Evolutionary conservation across 1,139 yeast genomes (phyloP).

Genomic region (Candida glucosophila): DNA sequence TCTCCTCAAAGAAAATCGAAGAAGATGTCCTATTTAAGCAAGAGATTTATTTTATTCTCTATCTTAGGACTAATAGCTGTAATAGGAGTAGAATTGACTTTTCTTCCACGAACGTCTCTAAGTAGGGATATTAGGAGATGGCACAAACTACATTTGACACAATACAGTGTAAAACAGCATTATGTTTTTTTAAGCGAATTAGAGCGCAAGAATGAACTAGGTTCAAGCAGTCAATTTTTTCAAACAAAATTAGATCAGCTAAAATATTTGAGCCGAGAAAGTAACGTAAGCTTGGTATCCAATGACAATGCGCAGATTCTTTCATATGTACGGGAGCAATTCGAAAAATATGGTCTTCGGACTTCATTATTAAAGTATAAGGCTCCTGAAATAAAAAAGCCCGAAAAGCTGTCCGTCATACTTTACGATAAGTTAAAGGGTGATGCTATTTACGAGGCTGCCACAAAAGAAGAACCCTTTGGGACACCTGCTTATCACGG

Average conservation of each 20-base stretch:
- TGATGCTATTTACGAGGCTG: slow-evolving; percentile 17
- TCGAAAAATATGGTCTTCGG: slow-evolving; percentile 20
- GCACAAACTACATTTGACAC: slow-evolving; percentile 56
- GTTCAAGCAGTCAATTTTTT: slow-evolving; percentile 21
- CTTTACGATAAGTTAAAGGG: slow-evolving; percentile 17
- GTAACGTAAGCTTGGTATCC: slow-evolving; percentile 16
- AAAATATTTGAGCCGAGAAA: slow-evolving; percentile 10
- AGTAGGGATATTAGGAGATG: slow-evolving; percentile 75
- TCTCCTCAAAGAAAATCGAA: too few species aligned
- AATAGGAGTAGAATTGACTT: slow-evolving; percentile 56
- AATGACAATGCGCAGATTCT: slow-evolving; percentile 20
- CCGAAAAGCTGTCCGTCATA: slow-evolving; percentile 15
- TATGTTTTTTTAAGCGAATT: slow-evolving; percentile 20
- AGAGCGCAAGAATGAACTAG: slow-evolving; percentile 15
- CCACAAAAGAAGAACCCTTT: slow-evolving; percentile 17
- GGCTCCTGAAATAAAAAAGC: slow-evolving; percentile 14
- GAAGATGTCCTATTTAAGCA: too few species aligned
- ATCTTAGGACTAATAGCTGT: slow-evolving; percentile 47
- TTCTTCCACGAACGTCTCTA: slow-evolving; percentile 80
- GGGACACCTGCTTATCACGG: slow-evolving; percentile 31
- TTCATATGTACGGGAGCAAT: slow-evolving; percentile 16
- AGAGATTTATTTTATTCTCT: slow-evolving; percentile 47
- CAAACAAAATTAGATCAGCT: slow-evolving; percentile 18
- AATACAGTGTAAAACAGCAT: slow-evolving; percentile 52
- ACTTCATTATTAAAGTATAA: slow-evolving; percentile 13